Base-by-base conservation (phyloP, 805 yeast species). In the Kodamaea restingae region DNA sequence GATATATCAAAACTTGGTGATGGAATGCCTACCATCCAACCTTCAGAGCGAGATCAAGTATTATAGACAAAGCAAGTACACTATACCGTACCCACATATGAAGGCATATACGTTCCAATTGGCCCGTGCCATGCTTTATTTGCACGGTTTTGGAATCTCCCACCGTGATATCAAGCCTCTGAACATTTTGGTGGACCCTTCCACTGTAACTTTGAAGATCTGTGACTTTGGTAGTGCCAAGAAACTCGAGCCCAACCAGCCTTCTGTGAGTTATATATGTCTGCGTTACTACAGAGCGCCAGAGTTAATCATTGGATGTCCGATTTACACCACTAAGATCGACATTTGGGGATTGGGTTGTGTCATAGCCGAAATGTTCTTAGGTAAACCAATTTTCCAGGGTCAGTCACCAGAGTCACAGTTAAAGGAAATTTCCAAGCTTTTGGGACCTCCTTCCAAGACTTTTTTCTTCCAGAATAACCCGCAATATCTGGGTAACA, bases 301-400 rank as follows among this genome's bases (percentile, higher is more conserved):
- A 0, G 99, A 93, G 61, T 74, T 93, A 44, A 85, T 93, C 55
- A 80, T 93, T 40, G 98, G 98, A 2, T 84, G 88, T 51, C 78
- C 90, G 43, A 75, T 81, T 27, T 93, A 93, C 60, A 79, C 95
- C 3, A 82, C 95, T 2, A 86, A 88, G 55, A 91, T 93, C 43
- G 99, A 93, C 61, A 84, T 90, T 53, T 93, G 99, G 99, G 96
- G 97, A 12, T 70, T 91, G 43, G 99, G 98, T 1, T 91, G 98
- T 67, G 96, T 93, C 25, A 67, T 93, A 44, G 96, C 97, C 10
- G 98, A 93, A 63, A 81, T 93, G 86, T 73, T 84, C 41, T 74
- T 88, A 46, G 97, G 97, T 11, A 81, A 79, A 56, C 95, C 98
- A 1, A 79, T 93, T n/a, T 93, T 93, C 67, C 96, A 90, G 63